phyloP scores from a whole-genome alignment of 345 rosid genomes.

The Noccaea bulbosa region DNA sequence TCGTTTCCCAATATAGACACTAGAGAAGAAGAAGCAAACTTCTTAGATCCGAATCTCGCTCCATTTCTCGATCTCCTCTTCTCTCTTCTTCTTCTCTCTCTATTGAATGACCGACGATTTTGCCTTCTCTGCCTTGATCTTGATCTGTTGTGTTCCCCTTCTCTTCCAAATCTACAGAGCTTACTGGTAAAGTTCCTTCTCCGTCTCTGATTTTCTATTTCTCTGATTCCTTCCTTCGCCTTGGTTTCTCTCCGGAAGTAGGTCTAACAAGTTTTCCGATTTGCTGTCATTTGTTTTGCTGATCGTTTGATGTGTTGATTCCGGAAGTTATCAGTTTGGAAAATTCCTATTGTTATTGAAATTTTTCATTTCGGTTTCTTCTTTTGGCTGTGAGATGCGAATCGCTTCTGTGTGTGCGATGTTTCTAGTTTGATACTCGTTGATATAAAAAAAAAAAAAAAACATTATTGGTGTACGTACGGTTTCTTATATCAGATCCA shows the following conservation, averaged over 20 bases:
- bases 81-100: not conserved
- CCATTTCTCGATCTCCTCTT: not conserved
- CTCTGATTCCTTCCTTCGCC: slow-evolving; percentile 3
- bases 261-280: not conserved
- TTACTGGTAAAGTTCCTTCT: slow-evolving; percentile 21
- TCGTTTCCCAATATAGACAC: slow-evolving; percentile 32
- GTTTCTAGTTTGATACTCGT: not conserved
- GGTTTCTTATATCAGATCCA: slow-evolving; percentile 17
- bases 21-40: not conserved
- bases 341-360: not conserved
- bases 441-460: too few relatives aligned
- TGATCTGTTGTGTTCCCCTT: slow-evolving; percentile 1
- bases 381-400: not conserved
- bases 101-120: slow-evolving; percentile 14
- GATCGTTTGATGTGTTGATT: not conserved
- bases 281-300: not conserved
- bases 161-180: slow-evolving; percentile 24
- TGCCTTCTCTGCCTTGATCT: slow-evolving; percentile 5
- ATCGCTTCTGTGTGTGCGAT: not conserved
- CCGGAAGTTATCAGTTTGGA: not conserved
- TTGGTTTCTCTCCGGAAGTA: not conserved
- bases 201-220: not conserved
- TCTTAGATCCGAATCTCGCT: slow-evolving; percentile 38
- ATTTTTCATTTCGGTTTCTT: not conserved
- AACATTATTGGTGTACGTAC: too few relatives aligned